phyloP scores from a whole-genome alignment of 768 basidiomycete genomes.

The Amanita polypyramis region DNA sequence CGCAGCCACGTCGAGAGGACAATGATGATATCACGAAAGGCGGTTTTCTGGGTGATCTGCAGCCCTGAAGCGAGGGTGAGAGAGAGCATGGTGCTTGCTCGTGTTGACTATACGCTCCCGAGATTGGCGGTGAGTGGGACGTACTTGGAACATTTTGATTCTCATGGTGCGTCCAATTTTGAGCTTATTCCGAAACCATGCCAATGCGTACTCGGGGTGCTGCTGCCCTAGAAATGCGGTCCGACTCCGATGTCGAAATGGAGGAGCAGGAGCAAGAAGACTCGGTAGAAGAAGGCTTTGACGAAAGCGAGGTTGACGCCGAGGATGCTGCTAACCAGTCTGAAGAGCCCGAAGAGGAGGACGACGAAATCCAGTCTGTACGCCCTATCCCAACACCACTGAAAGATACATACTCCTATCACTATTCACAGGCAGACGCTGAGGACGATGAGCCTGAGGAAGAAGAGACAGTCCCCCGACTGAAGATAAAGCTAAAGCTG shows the following conservation, averaged over 20 bases:
- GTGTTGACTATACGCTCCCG: not conserved
- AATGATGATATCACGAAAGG: too few species aligned
- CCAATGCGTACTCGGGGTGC: constrained; percentile 23
- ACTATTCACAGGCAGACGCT: constrained; percentile 13
- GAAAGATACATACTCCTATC: not conserved
- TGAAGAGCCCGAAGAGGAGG: constrained; percentile 24
- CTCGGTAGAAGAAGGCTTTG: constrained; percentile 26
- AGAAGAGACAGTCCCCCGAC: constrained; percentile 15
- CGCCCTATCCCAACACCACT: not conserved
- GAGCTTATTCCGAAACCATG: constrained; percentile 13
- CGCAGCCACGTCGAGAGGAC: too few species aligned
- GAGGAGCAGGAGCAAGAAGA: constrained; percentile 19
- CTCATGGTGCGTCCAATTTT: constrained; percentile 7
- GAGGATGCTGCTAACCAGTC: constrained; percentile 19
- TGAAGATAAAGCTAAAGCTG: constrained; percentile 56
- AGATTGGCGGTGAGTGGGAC: not conserved
- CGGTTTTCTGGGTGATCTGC: too few species aligned
- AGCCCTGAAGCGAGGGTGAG: not conserved
- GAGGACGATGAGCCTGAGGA: constrained; percentile 30
- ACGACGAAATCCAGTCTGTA: constrained; percentile 11
- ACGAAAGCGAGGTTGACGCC: constrained; percentile 22
- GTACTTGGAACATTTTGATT: not conserved
- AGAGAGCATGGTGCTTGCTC: not conserved
- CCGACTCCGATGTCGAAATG: constrained; percentile 21
- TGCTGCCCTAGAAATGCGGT: constrained; percentile 24